Base-by-base conservation (phyloP, 148 eudicot genomes). In the Rhododendron ovatum region DNA sequence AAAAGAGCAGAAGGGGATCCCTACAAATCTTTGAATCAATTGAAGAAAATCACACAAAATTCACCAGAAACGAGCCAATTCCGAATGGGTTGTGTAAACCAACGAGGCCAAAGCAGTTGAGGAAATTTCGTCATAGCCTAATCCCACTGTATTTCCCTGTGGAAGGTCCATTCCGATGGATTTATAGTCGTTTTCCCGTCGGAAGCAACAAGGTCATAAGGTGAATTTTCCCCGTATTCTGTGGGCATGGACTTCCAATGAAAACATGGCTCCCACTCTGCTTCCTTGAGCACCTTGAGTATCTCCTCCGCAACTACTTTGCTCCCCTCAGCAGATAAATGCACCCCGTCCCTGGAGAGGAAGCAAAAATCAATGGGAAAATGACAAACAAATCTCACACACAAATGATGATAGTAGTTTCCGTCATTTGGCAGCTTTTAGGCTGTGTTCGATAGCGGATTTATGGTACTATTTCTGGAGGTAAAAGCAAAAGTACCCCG, bases 191-290 rank as follows among this genome's bases (percentile, higher is more conserved):
- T 85, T 77, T 88, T 92, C 3, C 98, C 98, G 87, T 94, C 93
- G 35, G 87, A 81, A 51, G 88, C 90, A 9, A 97, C 98, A 4
- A 93, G 76, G 84, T 94, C 93, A 73, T 89, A 91, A 1, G 95
- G 93, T 3, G 98, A 95, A 87, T 93, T 90, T 78, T 93, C 96
- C 41, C 95, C 81, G 80, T 91, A 94, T 78, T 97, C 99, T 1
- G 96, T 91, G 45, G 93, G 91, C 94, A 97, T 91, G 71, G 98
- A 97, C 85, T 91, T 91, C 99, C 99, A 97, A 84, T 94, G 91
- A 71, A 97, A 88, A 77, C 92, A 87, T n/a, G 99, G 98, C 48
- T 89, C 87, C 99, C 98, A 97, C 5, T 95, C 90, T 3, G 98
- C 98, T 89, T 94, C 92, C 71, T 93, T 93, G 78, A 97, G 88